Evolutionary conservation across 768 basidiomycete genomes (phyloP).

Genomic region (Pleurotus salmoneostramineus): DNA sequence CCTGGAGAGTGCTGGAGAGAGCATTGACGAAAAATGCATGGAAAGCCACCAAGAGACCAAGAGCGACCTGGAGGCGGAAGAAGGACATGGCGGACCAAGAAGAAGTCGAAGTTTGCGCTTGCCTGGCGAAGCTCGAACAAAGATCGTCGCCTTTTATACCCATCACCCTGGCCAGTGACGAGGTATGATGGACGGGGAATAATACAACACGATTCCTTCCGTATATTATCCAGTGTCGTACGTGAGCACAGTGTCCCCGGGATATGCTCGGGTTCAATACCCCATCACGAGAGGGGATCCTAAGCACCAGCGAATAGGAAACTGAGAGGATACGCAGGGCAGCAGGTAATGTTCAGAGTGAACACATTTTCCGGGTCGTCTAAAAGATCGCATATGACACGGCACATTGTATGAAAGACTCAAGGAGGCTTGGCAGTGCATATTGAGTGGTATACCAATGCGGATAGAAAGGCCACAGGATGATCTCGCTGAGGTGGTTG

Average conservation of each 20-base stretch:
- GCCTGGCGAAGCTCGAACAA: no score
- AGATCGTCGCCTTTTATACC: not conserved
- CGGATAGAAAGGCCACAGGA: no score
- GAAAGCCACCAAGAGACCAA: slow-evolving; percentile 13
- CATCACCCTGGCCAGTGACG: no score
- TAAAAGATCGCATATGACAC: not conserved
- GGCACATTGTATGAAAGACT: not conserved
- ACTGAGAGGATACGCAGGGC: not conserved
- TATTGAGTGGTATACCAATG: no score
- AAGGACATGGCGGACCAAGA: not conserved
- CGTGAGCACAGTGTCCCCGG: not conserved
- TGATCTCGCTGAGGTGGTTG: no score
- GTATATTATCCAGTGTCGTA: not conserved
- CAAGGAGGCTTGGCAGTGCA: no score
- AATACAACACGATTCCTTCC: not conserved
- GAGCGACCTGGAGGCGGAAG: not conserved
- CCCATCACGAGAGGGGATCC: not conserved
- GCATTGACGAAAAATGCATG: slow-evolving; percentile 18
- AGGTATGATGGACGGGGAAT: not conserved
- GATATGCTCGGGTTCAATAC: not conserved
- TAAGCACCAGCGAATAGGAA: no score
- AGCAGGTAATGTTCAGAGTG: not conserved
- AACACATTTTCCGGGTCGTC: not conserved
- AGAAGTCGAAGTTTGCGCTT: no score
- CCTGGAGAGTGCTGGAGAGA: slow-evolving; percentile 28